phyloP scores from a whole-genome alignment of 495 filamentous ascomycete genomes.

The Lepidopterella palustris region DNA sequence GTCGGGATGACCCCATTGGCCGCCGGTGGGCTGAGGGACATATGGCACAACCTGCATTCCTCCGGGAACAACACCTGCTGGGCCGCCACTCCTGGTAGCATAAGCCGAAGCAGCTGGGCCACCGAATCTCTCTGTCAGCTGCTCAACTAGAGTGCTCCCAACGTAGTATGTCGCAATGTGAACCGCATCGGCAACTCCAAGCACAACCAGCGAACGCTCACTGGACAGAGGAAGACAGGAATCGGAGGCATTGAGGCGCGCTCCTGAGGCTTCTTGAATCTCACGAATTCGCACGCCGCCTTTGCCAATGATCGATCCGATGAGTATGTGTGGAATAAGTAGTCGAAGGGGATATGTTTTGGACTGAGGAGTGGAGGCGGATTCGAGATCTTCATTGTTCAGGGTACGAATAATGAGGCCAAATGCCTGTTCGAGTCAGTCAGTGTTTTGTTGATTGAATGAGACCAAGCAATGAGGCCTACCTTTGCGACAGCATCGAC shows the following conservation, averaged over 20 bases:
- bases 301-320: slow-evolving; percentile 98
- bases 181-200: slow-evolving; percentile 59
- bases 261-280: slow-evolving; percentile 96
- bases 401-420: slow-evolving; percentile 95
- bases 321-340: slow-evolving; percentile 91
- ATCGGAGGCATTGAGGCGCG: slow-evolving; percentile 93
- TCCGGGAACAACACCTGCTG: slow-evolving; percentile 85
- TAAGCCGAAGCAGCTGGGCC: slow-evolving; percentile 95
- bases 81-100: slow-evolving; percentile 88
- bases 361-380: slow-evolving; percentile 80
- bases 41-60: slow-evolving; percentile 98
- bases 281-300: slow-evolving; percentile 91
- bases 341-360: slow-evolving; percentile 97
- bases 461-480: slow-evolving; percentile 31
- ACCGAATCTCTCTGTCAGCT: slow-evolving; percentile 91
- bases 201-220: slow-evolving; percentile 83
- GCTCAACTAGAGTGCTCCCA: slow-evolving; percentile 89
- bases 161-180: slow-evolving; percentile 99
- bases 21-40: slow-evolving; percentile 82
- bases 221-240: slow-evolving; percentile 87
- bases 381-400: slow-evolving; percentile 87
- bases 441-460: slow-evolving; percentile 9
- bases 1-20: slow-evolving; percentile 86
- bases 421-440: slow-evolving; percentile 62
- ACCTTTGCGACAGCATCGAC: slow-evolving; percentile 98